Evolutionary conservation across 202 grass and related monocot species (phyloP), one percentile per base, ranked within the genome.

Genomic region (Digitaria exilis): DNA sequence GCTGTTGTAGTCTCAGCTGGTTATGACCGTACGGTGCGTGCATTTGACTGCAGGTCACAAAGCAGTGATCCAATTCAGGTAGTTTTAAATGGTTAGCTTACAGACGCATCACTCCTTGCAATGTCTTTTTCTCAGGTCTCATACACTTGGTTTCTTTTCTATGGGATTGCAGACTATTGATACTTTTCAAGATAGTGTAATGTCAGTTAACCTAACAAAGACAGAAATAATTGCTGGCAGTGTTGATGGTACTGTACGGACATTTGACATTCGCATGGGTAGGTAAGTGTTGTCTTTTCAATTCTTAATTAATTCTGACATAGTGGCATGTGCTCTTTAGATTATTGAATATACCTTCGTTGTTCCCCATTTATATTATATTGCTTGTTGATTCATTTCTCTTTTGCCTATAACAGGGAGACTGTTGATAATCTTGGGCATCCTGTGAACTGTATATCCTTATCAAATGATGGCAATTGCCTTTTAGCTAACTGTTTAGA

Each of bases 141-240:
- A 25, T 77, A 66, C 25, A 44, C 31, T 68, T 61, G 10, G 34
- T 75, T 43, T 60, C 77, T 65, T 2, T 49, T 81, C 61, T 87
- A 54, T 67, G 43, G n/a, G 82, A 51, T 6, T 82, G 61, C 85
- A 98, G 96, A 95, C 94, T 51, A 95, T 98, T 13, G 74, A 93
- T 88, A 91, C 92, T 69, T 98, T 98, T 84, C 92, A 98, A 92
- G 95, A 98, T 57, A 98, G 95, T 59, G 90, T 98, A 54, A 98
- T 95, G 95, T 95, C 95, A 82, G 89, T 95, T 68, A 80, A 79
- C 83, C 37, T 98, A 65, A 98, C 92, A 54, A 90, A 90, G 77
- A 93, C 92, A 35, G 92, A 98, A 88, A 98, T 98, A 80, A 95
- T 98, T 71, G 95, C 95, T 75, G 95, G 92, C 21, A 95, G 90